Evolutionary conservation across 2,329 filamentous ascomycete species (phyloP), one percentile per base, ranked within the genome.

Genomic region (Neofusicoccum umdonicola): DNA sequence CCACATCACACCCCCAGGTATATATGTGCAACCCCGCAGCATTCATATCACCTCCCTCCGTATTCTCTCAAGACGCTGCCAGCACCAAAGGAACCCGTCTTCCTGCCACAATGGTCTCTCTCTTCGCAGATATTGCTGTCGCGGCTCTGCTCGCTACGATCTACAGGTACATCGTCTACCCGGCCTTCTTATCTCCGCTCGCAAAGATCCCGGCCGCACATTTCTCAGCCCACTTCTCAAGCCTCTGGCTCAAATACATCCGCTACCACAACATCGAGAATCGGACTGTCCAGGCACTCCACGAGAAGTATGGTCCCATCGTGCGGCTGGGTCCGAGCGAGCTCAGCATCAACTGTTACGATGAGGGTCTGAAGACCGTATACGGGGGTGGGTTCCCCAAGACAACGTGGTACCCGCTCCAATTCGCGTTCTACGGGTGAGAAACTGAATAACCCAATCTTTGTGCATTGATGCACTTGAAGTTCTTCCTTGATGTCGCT

Each of bases 291-390:
- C 83, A 87, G 67, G 81, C 77, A 1, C 86, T 86, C 2, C 87
- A 91, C 72, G 73, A 79, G 34, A 79, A 77, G 31, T 76, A 86
- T 2, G 88, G 88, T 0, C 83, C 87, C 0, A 80, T 92, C 17
- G 80, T 92, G 5, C 82, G 88, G 31, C 77, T 92, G 2, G 88
- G 82, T 0, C 88, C 89, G 0, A 82, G 81, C 27, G 89, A 93
- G 70, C 76, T 93, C 67, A 91, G 88, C 47, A 82, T 92, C 48
- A 89, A 90, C 71, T 87, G 85, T 68, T 81, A 90, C 3, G 85
- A 88, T 48, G 84, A 83, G 4, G 87, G 87, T 0, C 82, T 93
- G 62, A 83, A 86, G 64, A 84, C 85, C 1, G 82, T 93, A 8
- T 93, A 93, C 74, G 83, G 84, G 1, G 90, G 89, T 2, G 17